Percentiles rank a stretch among this genome's conserved stretches.
These are phyloP conservation scores for Sarcodon sp. DNA, from an alignment of 768 basidiomycete genomes.

Conservation along the genomic window DNA sequence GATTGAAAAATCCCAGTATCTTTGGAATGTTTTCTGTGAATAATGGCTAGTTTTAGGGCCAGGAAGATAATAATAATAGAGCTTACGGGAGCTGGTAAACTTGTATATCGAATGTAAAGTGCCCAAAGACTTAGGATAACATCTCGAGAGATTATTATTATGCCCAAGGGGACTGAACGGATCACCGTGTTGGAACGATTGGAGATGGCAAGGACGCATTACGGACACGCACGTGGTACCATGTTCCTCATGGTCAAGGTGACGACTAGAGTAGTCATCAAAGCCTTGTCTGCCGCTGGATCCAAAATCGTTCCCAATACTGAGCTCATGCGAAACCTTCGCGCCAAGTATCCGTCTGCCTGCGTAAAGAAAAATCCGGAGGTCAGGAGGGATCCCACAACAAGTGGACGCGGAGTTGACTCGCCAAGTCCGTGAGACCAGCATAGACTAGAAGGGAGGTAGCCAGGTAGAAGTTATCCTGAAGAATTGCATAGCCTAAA, in stretches of 20 bases:
- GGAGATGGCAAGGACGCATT: neutral
- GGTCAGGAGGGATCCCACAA: neutral
- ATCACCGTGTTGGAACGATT: neutral
- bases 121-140: conserved; percentile 76
- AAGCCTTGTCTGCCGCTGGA: conserved; percentile 90
- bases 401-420: conserved; percentile 2
- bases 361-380: conserved; percentile 18
- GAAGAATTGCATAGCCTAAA: conserved; percentile 81
- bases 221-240: conserved; percentile 32
- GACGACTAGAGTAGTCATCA: conserved; percentile 90
- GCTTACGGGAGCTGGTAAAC: conserved; percentile 77
- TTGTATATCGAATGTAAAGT: conserved; percentile 87
- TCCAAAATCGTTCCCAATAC: conserved; percentile 96
- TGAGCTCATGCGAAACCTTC: conserved; percentile 74
- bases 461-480: conserved; percentile 70
- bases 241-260: conserved; percentile 75
- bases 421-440: conserved; percentile 87
- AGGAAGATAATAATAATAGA: neutral
- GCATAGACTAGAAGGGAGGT: conserved; percentile 81
- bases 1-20: conserved; percentile 95
- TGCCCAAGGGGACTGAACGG: conserved; percentile 67
- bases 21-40: conserved; percentile 70
- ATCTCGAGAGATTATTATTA: conserved; percentile 83
- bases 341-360: conserved; percentile 87
- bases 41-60: neutral